Conservation (phyloP, 768 basidiomycete genomes). For the Favolaschia claudopus region DNA sequence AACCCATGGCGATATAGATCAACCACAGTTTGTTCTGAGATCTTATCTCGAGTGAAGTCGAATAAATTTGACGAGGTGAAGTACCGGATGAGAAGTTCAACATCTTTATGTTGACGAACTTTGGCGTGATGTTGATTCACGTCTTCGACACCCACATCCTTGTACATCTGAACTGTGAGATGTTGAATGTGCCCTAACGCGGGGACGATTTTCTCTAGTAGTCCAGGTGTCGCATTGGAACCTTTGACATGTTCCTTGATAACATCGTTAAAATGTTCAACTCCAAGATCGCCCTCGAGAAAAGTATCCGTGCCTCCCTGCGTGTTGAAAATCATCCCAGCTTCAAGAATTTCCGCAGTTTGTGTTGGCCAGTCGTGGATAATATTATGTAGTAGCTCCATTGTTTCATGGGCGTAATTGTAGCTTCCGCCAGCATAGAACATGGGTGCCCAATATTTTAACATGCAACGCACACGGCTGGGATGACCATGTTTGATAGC, state of each 20-base stretch:
- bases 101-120: conserved; percentile 30
- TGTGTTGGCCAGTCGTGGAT: conserved; percentile 31
- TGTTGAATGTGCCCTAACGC: conserved; percentile 29
- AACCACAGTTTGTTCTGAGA: conserved; percentile 1
- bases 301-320: conserved; percentile 11
- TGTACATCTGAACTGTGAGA: conserved; percentile 23
- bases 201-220: conserved; percentile 31
- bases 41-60: not conserved
- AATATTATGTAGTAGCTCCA: conserved; percentile 33
- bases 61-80: conserved; percentile 4
- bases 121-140: conserved; percentile 28
- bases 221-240: conserved; percentile 27
- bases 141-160: conserved; percentile 29
- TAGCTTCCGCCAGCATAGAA: conserved; percentile 27
- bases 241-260: conserved; percentile 32
- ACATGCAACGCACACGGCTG: conserved; percentile 10
- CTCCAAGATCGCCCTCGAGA: conserved; percentile 32
- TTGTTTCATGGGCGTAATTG: conserved; percentile 33
- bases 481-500: conserved; percentile 31
- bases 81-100: conserved; percentile 22
- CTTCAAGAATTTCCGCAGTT: conserved; percentile 13
- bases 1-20: conserved; percentile 13
- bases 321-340: conserved; percentile 34
- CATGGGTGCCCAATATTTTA: conserved; percentile 30
- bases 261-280: conserved; percentile 31